Evolutionary conservation across 495 filamentous ascomycete species (phyloP), one percentile per base, ranked within the genome.

Genomic region (Clavariopsis aquatica): DNA sequence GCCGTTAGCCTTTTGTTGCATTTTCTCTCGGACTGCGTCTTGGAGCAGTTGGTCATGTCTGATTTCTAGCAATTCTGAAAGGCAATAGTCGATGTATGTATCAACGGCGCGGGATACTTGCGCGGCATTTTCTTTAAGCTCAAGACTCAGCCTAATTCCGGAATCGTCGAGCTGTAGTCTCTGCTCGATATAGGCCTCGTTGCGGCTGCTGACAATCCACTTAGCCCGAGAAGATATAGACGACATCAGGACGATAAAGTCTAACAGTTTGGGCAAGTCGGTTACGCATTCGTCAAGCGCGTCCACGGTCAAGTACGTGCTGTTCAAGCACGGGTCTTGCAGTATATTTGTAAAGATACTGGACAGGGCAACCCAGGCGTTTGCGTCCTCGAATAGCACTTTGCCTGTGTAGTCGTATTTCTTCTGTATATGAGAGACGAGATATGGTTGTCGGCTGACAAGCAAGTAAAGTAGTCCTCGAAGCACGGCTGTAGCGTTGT

Each of bases 121-220:
- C 28, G 70, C 72, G 34, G 45, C 55, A 34, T 76, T 75, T 20
- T 75, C 17, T 66, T 78, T 73, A 20, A 79, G 69, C 22, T 59
- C 58, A 5, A 77, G 59, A 56, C 52, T 73, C 19, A 57, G 22
- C 26, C 67, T 60, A 6, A 58, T 54, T 0, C 52, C 56, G 10
- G 41, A 57, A 4, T 26, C 56, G 13, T 65, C 58, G n/a, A 80
- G 68, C n/a, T 45, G 17, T 34, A 34, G 31, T 34, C 31, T 34
- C 52, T 72, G 45, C 57, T 76, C 73, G 46, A 80, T 78, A 12
- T 63, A 45, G 1, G 63, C 71, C 57, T 65, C 55, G 60, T 78
- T 78, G 23, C 78, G 75, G 45, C 78, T 56, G 29, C 20, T 29
- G 4, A 56, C 77, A 26, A 81, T 65, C 76, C 71, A 78, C 57